Conservation (phyloP, 306 rosid genomes). For the Clitoria ternatea region DNA sequence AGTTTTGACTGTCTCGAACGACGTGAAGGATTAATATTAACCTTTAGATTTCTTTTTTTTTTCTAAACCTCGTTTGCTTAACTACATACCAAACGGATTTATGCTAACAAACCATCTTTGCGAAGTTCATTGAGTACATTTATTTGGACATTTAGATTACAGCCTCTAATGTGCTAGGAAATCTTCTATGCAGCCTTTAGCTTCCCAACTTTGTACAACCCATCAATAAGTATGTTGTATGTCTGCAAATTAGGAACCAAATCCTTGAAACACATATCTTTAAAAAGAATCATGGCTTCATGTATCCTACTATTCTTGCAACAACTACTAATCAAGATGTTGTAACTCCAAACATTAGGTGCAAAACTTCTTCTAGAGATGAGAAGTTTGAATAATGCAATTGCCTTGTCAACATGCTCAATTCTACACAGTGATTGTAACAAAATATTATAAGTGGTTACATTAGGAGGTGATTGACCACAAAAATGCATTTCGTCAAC, state of each 20-base stretch:
- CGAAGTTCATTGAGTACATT: neutral
- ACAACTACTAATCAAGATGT: slow-evolving; percentile 12
- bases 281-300: neutral
- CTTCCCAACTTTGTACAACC: neutral
- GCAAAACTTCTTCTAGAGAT: neutral
- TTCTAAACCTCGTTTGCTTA: too few relatives aligned
- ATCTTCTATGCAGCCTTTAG: slow-evolving; percentile 6
- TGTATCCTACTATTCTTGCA: slow-evolving; percentile 2
- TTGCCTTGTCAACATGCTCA: neutral
- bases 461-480: neutral
- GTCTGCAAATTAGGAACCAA: neutral
- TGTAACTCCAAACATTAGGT: slow-evolving; percentile 12
- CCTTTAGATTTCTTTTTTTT: too few relatives aligned
- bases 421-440: neutral
- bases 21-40: too few relatives aligned
- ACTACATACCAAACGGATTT: too few relatives aligned
- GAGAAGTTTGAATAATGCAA: slow-evolving; percentile 2
- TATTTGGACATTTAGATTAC: neutral
- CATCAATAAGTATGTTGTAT: slow-evolving; percentile 10
- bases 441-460: slow-evolving; percentile 12
- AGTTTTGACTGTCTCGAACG: too few relatives aligned
- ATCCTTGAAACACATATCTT: neutral
- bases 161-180: neutral
- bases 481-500: neutral
- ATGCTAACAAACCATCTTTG: neutral